Base-by-base conservation (phyloP, 192 early-diverging fungal genomes). In the Chytriomyces sp. region DNA sequence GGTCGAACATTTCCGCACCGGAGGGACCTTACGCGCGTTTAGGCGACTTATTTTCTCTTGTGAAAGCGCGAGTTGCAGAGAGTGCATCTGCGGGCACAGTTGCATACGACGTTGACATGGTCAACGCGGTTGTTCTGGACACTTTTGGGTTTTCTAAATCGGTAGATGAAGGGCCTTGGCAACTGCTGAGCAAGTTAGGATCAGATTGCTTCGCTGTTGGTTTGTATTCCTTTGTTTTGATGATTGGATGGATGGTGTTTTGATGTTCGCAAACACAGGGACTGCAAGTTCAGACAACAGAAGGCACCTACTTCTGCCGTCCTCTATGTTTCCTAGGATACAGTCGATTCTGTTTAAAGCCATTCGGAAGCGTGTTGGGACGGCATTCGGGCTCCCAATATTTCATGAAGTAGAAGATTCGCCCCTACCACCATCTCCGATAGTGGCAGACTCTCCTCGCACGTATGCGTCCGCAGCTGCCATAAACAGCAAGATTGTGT, bases 81-180 rank as follows among this genome's bases (percentile, higher is more conserved):
- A 22, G n/a, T 5, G 63, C 25, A 32, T 41, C n/a, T 34, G 22
- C 22, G 44, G 44, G 44, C 14, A 49, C 14, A 49, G 49, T 39
- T 53, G 30, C 10, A n/a, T n/a, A 32, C 32, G 31, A 22, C 25
- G 37, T 17, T n/a, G 60, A 2, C 14, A 36, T 62, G 8, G 19
- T 62, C 32, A 2, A 62, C 26, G 40, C 26, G 22, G 44, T 49
- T 34, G 34, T 68, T 10, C 19, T 8, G 31, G 66, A 68, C 31
- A 53, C 53, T 19, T 53, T 68, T 56, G 66, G 66, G 52, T 68
- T 68, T 68, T 55, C 66, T 36, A 68, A 68, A 28, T 14, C 49
- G n/a, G 39, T 22, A 10, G 49, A 6, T 26, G 53, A 34, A 7
- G 64, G 64, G 2, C 64, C 64, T 7, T 66, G 64, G 64, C 5